These are phyloP conservation scores for Cryptosporidium bovis DNA, from an alignment of 169 alveolate species.

Conservation along the genomic window DNA sequence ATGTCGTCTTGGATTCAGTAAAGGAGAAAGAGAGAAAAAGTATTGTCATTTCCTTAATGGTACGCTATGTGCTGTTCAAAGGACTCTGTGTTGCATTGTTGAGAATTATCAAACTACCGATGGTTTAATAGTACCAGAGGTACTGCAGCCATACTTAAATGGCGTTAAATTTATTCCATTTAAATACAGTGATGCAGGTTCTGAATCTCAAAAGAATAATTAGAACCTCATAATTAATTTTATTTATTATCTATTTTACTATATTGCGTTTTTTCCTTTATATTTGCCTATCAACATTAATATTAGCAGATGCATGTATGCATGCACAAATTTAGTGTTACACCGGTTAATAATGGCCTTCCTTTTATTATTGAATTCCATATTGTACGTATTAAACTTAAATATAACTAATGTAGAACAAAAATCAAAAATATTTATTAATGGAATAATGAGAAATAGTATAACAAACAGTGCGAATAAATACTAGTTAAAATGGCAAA, in stretches of 20 bases:
- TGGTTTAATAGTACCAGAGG: slow-evolving; percentile 94
- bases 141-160: slow-evolving; percentile 91
- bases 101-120: slow-evolving; percentile 95
- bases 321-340: too few species aligned
- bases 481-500: neutral
- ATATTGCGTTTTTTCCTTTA: neutral
- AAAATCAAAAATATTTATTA: neutral
- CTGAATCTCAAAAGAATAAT: too few species aligned
- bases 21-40: slow-evolving; percentile 85
- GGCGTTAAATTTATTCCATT: slow-evolving; percentile 89
- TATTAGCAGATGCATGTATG: too few species aligned
- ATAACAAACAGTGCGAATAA: neutral
- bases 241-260: too few species aligned
- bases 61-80: slow-evolving; percentile 97
- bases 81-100: slow-evolving; percentile 96
- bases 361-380: too few species aligned
- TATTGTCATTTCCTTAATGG: slow-evolving; percentile 98
- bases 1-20: slow-evolving; percentile 84
- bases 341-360: too few species aligned
- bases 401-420: too few species aligned
- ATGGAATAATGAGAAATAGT: neutral
- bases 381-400: too few species aligned
- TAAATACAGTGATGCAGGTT: neutral
- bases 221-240: too few species aligned
- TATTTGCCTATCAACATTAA: too few species aligned